Evolutionary conservation across 2,329 filamentous ascomycete species (phyloP), one percentile per base, ranked within the genome.

Genomic region (Atkinsonella hypoxylon): DNA sequence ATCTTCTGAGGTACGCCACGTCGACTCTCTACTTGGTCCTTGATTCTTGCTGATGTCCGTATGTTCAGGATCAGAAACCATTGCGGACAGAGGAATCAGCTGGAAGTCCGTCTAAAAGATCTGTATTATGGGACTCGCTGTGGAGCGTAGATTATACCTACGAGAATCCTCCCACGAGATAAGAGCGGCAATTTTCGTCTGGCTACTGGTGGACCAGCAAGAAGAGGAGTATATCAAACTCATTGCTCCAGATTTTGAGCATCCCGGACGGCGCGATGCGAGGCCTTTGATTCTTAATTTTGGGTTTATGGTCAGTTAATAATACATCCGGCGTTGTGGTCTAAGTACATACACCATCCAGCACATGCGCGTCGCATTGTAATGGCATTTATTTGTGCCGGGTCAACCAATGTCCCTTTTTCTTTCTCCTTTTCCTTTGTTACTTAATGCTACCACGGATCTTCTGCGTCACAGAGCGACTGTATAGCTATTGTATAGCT

Each of bases 141-240:
- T 83, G 80, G 79, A 79, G 71, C 54, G 60, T 82, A 26, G 79
- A 83, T 57, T 70, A 81, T 44, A 79, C 69, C 54, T 74, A 77
- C 47, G 77, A 77, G 56, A 74, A 70, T 41, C 57, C 59, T 2
- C 49, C 51, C n/a, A 63, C 57, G 56, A 62, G 55, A 54, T 62
- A 57, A 54, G n/a, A 45, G 41, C n/a, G n/a, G 20, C 9, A 41
- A 36, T 22, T 31, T 26, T 41, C 18, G 12, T 20, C 36, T 31
- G 18, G 31, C 22, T 15, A 4, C 34, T 13, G 5, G 10, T 45
- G 20, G 48, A 18, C 15, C 26, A 42, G 48, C 26, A 15, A 26
- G 17, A 49, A 32, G 32, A 13, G 12, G 34, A 38, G n/a, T 6
- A 42, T 9, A 41, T 12, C 2, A 26, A 26, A 26, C 26, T 7